Conservation (phyloP, 805 yeast species). For the Danielozyma ontarioensis region DNA sequence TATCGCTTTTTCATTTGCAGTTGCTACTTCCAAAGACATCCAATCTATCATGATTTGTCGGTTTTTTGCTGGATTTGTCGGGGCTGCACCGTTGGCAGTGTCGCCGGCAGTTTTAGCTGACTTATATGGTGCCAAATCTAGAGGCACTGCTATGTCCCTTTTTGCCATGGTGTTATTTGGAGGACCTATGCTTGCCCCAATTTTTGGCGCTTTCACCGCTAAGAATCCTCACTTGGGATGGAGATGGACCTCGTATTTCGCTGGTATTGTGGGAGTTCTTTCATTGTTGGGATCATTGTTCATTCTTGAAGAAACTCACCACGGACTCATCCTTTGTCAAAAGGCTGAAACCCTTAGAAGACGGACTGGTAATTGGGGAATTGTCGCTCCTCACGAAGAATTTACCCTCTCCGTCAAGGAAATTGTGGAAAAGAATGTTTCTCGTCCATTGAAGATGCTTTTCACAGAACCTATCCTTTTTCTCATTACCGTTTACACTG, state of each 20-base stretch:
- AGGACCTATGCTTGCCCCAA: slow-evolving; percentile 18
- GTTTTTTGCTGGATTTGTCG: slow-evolving; percentile 18
- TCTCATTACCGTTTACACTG: slow-evolving; percentile 63
- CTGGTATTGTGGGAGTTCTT: slow-evolving; percentile 55
- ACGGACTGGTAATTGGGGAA: slow-evolving; percentile 77
- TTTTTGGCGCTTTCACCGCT: slow-evolving; percentile 57
- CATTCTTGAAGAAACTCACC: slow-evolving; percentile 65
- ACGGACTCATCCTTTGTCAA: slow-evolving; percentile 55
- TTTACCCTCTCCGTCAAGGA: slow-evolving; percentile 32
- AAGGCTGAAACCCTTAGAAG: slow-evolving; percentile 62
- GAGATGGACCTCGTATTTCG: slow-evolving; percentile 77
- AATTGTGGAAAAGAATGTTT: slow-evolving; percentile 53
- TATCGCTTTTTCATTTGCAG: slow-evolving; percentile 50
- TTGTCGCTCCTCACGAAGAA: slow-evolving; percentile 69
- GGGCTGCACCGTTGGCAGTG: slow-evolving; percentile 22
- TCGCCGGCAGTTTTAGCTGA: slow-evolving; percentile 21
- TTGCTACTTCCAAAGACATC: slow-evolving; percentile 18
- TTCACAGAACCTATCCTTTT: slow-evolving; percentile 67
- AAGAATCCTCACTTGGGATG: slow-evolving; percentile 57
- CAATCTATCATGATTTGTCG: slow-evolving; percentile 19
- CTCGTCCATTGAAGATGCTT: slow-evolving; percentile 67
- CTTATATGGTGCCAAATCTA: slow-evolving; percentile 8
- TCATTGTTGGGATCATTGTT: slow-evolving; percentile 36
- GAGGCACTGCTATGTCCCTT: slow-evolving; percentile 19
- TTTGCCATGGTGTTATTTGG: slow-evolving; percentile 31